Percentiles rank a stretch among this genome's conserved stretches.
Conservation (phyloP, 305 asterid species). For the Fraxinus nigra region DNA sequence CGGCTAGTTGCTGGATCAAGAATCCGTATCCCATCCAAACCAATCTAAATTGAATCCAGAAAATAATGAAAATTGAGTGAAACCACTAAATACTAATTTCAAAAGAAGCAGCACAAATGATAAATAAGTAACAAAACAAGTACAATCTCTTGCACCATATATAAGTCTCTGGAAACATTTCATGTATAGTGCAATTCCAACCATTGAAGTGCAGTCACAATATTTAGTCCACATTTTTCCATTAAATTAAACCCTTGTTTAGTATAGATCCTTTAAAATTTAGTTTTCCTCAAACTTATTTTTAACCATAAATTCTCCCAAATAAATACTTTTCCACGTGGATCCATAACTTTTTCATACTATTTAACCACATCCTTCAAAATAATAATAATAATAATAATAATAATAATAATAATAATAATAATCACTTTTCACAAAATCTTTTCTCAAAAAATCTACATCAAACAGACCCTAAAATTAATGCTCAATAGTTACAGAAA, state of each 20-base stretch:
- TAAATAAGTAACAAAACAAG: neutral
- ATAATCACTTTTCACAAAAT: neutral
- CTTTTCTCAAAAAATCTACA: neutral
- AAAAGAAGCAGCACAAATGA: conserved; percentile 9
- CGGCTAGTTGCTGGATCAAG: conserved; percentile 68
- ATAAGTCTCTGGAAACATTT: neutral
- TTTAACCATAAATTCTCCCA: neutral
- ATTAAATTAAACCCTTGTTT: neutral
- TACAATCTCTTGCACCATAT: conserved; percentile 2
- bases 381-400: no score
- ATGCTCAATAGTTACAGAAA: neutral
- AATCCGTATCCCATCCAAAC: conserved; percentile 80
- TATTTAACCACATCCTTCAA: neutral
- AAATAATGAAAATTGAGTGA: neutral
- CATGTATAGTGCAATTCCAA: neutral
- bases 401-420: no score
- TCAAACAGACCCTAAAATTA: neutral
- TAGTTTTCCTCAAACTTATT: neutral
- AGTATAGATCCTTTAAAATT: neutral
- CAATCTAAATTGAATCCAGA: conserved; percentile 48
- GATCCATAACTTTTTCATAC: neutral
- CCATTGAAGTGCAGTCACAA: neutral
- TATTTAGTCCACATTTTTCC: neutral
- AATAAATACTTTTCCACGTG: neutral
- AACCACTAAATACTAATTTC: neutral